Evolutionary conservation across 306 rosid genomes (phyloP), one percentile per base, ranked within the genome.

Genomic region (Vigna nakashimae): DNA sequence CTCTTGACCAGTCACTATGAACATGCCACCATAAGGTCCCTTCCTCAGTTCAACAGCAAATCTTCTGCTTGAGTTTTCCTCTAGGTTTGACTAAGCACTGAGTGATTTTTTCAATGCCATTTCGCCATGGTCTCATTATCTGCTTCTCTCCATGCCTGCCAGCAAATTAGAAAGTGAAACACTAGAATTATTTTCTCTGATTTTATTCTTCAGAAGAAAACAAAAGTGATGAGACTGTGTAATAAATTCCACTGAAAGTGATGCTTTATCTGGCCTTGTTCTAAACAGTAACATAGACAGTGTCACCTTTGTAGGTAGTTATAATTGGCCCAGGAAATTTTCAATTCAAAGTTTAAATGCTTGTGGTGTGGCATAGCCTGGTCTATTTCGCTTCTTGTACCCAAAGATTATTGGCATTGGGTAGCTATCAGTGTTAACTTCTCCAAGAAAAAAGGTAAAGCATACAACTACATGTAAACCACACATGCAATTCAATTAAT

Each of bases 11-110:
- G 13, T 79, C 80, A 9, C 85, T 80, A 11, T 82, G 84, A 58
- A 87, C 82, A 60, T 87, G 85, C 89, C 89, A 85, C 89, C 89
- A 82, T 0, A 89, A 20, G 28, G 89, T 80, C 7, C 86, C 88
- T 32, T 69, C 91, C 34, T 79, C 88, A 0, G 9, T 15, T 1
- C 88, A 80, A 12, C 82, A 79, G 15, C 4, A 5, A 12, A 59
- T 14, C 17, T 59, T 59, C 17, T 59, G 40, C 9, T 13, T 59
- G 65, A 59, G 13, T 28, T 13, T 24, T 26, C 17, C 65, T 20
- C 28, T 9, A 20, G 32, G 15, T 55, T 55, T 18, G 32, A 55
- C 10, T 5, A 14, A 14, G 32, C 63, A 9, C 34, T 22, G 9
- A 58, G 40, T 58, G 17, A 58, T 24, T 1, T 0, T 9, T 26